phyloP scores from a whole-genome alignment of 2,329 filamentous ascomycete genomes.

The Ophiocordyceps camponoti-rufipedis region DNA sequence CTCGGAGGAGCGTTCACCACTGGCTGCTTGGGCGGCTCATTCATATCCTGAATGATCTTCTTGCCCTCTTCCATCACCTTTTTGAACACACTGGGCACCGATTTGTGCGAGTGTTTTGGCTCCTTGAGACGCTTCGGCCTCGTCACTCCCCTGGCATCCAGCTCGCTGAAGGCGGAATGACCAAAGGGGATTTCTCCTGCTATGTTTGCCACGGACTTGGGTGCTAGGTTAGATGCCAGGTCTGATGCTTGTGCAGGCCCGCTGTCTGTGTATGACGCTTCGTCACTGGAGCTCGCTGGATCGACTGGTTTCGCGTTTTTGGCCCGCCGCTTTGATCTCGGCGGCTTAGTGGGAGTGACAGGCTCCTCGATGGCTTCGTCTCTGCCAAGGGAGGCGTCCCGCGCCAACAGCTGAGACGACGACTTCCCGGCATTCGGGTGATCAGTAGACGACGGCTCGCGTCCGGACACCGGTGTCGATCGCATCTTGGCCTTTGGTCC shows the following conservation, averaged over 20 bases:
- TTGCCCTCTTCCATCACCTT: slow-evolving; percentile 46
- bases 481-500: not conserved
- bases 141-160: slow-evolving; percentile 34
- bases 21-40: slow-evolving; percentile 32
- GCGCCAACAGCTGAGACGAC: slow-evolving; percentile 6
- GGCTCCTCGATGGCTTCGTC: slow-evolving; percentile 14
- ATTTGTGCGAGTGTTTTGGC: slow-evolving; percentile 36
- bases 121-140: slow-evolving; percentile 23
- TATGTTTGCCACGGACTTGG: slow-evolving; percentile 37
- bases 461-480: slow-evolving; percentile 3
- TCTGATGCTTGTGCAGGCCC: slow-evolving; percentile 10
- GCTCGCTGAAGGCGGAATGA: slow-evolving; percentile 47
- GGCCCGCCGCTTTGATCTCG: slow-evolving; percentile 10
- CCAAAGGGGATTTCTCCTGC: slow-evolving; percentile 41
- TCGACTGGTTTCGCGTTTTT: slow-evolving; percentile 11
- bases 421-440: slow-evolving; percentile 11
- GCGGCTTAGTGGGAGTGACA: slow-evolving; percentile 20
- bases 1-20: slow-evolving; percentile 37
- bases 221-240: slow-evolving; percentile 18
- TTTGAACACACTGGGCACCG: slow-evolving; percentile 43
- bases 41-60: slow-evolving; percentile 44
- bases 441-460: slow-evolving; percentile 6
- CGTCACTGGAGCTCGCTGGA: slow-evolving; percentile 10
- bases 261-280: slow-evolving; percentile 9
- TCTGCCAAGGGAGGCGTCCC: slow-evolving; percentile 2